Percentiles rank a stretch among this genome's conserved stretches.
Conservation (phyloP, 306 rosid species). For the Rosa lucieae region DNA sequence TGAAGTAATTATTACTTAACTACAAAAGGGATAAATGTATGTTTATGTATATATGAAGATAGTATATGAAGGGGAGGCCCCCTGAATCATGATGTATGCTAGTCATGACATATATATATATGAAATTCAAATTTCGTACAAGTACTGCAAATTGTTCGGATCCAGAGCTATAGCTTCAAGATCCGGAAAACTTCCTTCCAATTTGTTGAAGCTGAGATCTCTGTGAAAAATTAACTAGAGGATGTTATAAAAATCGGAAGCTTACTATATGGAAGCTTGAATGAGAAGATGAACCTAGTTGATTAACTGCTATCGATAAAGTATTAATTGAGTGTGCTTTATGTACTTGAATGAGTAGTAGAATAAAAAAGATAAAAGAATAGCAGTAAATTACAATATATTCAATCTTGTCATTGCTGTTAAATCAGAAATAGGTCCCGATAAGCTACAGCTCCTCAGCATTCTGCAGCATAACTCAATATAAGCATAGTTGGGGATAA, state of each 20-base stretch:
- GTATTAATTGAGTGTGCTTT: background rate
- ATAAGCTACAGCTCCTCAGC: conserved; percentile 28
- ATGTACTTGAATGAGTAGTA: background rate
- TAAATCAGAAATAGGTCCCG: conserved; percentile 19
- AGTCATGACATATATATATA: too few relatives aligned
- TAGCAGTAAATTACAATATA: conserved; percentile 1
- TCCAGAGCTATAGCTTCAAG: background rate
- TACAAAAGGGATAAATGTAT: background rate
- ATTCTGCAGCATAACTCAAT: conserved; percentile 16
- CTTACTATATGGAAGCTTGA: background rate
- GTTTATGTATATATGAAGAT: background rate
- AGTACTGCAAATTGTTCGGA: background rate
- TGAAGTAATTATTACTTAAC: background rate
- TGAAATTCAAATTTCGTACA: conserved; percentile 17
- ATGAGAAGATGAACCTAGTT: background rate
- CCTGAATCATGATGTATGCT: background rate
- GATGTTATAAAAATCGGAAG: background rate
- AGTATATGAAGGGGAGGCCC: background rate
- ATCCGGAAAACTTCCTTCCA: conserved; percentile 12
- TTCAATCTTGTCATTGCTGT: background rate
- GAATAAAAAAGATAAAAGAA: background rate
- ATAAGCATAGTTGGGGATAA: background rate
- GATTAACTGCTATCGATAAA: background rate
- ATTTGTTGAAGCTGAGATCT: conserved; percentile 33
- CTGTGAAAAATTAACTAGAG: background rate